Evolutionary conservation across 2,329 filamentous ascomycete species (phyloP).

Genomic region (Calonectria montana): DNA sequence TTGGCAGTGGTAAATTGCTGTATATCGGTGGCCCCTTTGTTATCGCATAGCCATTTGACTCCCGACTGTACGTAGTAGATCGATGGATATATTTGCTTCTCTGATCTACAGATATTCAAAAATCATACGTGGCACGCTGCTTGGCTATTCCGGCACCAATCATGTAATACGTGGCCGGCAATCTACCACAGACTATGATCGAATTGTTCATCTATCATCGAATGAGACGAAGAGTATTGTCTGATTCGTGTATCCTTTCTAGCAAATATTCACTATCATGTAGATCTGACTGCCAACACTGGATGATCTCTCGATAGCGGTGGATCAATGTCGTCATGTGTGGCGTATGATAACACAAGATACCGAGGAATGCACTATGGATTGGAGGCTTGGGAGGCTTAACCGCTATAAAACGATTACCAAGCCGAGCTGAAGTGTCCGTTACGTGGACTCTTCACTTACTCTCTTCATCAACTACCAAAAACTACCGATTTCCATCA

Average conservation of each 20-base stretch:
- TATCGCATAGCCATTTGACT: too few species aligned
- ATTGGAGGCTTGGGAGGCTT: background rate
- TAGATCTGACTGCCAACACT: background rate
- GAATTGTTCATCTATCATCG: background rate
- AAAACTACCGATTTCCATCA: background rate
- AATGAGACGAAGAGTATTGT: background rate
- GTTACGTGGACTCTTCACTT: too few species aligned
- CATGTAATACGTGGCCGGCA: too few species aligned
- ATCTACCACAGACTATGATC: too few species aligned
- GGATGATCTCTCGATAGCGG: slow-evolving; percentile 34
- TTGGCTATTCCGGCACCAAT: too few species aligned
- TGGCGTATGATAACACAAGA: slow-evolving; percentile 1
- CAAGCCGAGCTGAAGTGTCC: background rate
- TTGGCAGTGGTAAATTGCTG: too few species aligned
- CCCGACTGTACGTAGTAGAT: too few species aligned
- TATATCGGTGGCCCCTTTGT: too few species aligned
- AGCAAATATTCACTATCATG: background rate
- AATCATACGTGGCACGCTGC: background rate
- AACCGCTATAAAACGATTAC: background rate
- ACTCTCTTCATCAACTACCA: background rate
- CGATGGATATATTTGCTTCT: too few species aligned
- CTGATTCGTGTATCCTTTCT: background rate
- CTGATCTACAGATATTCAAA: too few species aligned
- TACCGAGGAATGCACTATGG: background rate
- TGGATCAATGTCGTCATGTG: slow-evolving; percentile 40